Conservation (phyloP, 202 grass and related monocot species). For the Dendrocalamus latiflorus region DNA sequence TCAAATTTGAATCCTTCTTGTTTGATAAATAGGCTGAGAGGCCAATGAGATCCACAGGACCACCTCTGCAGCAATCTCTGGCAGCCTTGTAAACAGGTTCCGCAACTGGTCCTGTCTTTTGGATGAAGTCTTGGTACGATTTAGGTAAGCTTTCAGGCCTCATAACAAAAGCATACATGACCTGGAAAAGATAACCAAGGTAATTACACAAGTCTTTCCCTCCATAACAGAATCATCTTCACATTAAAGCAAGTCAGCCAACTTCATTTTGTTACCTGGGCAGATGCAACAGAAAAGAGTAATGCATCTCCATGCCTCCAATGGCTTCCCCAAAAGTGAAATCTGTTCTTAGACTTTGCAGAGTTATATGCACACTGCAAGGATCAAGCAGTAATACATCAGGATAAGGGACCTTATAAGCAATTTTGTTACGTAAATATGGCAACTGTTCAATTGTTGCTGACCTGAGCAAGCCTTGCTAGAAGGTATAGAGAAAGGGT, state of each 20-base stretch:
- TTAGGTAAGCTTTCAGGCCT: slow-evolving; percentile 97
- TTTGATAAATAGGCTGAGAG: too few species aligned
- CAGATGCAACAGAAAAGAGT: slow-evolving; percentile 90
- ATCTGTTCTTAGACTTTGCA: slow-evolving; percentile 91
- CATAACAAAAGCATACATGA: slow-evolving; percentile 99
- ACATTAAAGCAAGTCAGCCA: slow-evolving; percentile 3
- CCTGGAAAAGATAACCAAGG: slow-evolving; percentile 48
- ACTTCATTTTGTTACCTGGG: slow-evolving; percentile 62
- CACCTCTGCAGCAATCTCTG: too few species aligned
- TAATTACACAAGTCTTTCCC: slow-evolving; percentile 5
- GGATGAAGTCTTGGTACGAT: slow-evolving; percentile 97
- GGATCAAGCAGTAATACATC: slow-evolving; percentile 16
- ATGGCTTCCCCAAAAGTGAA: slow-evolving; percentile 94
- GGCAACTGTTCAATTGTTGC: slow-evolving; percentile 1
- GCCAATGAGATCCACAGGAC: too few species aligned
- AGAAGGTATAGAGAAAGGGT: slow-evolving; percentile 98
- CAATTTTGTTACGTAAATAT: slow-evolving; percentile 5
- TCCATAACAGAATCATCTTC: slow-evolving; percentile 14
- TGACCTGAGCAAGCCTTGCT: slow-evolving; percentile 93
- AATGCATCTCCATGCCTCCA: slow-evolving; percentile 96
- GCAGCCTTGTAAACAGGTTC: too few species aligned
- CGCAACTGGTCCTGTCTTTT: slow-evolving; percentile 87
- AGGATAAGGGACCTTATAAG: not conserved
- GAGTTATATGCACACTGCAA: slow-evolving; percentile 98
- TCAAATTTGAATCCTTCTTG: too few species aligned